Evolutionary conservation across 2,329 filamentous ascomycete genomes (phyloP), one percentile per base, ranked within the genome.

Genomic region (Chaetomium strumarium): DNA sequence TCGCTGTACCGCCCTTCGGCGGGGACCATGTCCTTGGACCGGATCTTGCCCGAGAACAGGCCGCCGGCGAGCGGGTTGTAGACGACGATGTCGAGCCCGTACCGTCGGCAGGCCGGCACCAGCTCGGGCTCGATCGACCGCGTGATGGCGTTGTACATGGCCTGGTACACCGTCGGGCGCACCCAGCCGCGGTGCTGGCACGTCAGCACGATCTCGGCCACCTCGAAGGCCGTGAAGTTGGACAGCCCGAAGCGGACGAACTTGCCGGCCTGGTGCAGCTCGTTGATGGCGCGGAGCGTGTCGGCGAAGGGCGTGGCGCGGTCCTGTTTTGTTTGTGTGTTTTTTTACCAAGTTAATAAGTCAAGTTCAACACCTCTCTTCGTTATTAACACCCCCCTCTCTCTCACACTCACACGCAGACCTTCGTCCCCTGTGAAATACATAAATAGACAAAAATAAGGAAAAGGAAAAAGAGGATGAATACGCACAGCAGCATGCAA

Each of bases 191-290:
- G 78, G 66, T 81, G 76, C 52, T 81, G 80, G 69, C 83, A 87
- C 36, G 84, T 79, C 58, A 84, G 81, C 45, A 81, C 83, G 8
- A 90, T 77, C 67, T 90, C 85, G 0, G 86, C 86, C 3, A 91
- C 84, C 64, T 91, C 87, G 69, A 84, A 90, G 0, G 86, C 80
- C 0, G 86, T 83, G 62, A 80, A 90, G 66, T 91, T 91, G 59
- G 77, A 83, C 40, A 91, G 65, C 1, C 85, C 87, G 3, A 91
- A 70, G 47, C 80, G 75, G 14, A 85, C 78, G 62, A 92, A 90
- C 62, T 88, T 88, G 30, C 86, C 86, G 14, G 63, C 76, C 63
- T 84, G 81, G 70, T 89, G 83, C 43, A 91, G 66, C 63, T 86
- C 78, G 65, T 91, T 78, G 49, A 85, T 75, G 6, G 79, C 83